Percentiles rank a stretch among this genome's conserved stretches.
Evolutionary conservation across 2,329 filamentous ascomycete species (phyloP).

Genomic region (Zymoseptoria crescenta): DNA sequence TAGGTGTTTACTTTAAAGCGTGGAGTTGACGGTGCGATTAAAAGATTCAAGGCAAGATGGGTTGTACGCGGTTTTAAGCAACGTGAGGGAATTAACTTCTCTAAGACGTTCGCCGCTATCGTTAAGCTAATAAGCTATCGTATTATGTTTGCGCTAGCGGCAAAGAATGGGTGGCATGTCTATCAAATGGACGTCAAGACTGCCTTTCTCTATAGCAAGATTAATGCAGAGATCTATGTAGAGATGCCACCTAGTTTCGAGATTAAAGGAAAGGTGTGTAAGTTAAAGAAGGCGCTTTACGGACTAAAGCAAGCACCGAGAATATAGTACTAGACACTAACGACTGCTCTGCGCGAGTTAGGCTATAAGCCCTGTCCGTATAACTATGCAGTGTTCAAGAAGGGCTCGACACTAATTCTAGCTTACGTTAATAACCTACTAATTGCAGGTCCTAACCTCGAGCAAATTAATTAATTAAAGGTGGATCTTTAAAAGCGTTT

Average conservation of each 20-base stretch:
- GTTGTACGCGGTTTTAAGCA: no score
- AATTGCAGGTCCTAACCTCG: neutral
- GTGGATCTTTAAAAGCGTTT: neutral
- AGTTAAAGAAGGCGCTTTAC: neutral
- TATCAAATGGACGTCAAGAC: neutral
- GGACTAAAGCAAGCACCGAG: no score
- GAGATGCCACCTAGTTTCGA: neutral
- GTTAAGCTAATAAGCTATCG: no score
- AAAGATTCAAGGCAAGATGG: no score
- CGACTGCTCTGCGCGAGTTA: neutral
- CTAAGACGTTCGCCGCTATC: no score
- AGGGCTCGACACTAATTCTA: neutral
- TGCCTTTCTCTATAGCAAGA: neutral
- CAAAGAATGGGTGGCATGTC: neutral
- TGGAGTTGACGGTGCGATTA: no score
- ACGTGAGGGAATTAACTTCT: no score
- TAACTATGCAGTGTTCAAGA: neutral
- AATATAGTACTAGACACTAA: slow-evolving; percentile 4
- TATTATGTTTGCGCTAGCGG: neutral
- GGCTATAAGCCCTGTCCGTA: neutral
- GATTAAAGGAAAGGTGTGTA: neutral
- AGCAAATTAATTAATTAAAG: slow-evolving; percentile 1
- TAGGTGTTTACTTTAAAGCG: no score
- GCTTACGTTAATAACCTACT: slow-evolving; percentile 1
- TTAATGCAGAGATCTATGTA: neutral